Evolutionary conservation across 192 early-diverging fungal genomes (phyloP).

Genomic region (Obelidium mucronatum): DNA sequence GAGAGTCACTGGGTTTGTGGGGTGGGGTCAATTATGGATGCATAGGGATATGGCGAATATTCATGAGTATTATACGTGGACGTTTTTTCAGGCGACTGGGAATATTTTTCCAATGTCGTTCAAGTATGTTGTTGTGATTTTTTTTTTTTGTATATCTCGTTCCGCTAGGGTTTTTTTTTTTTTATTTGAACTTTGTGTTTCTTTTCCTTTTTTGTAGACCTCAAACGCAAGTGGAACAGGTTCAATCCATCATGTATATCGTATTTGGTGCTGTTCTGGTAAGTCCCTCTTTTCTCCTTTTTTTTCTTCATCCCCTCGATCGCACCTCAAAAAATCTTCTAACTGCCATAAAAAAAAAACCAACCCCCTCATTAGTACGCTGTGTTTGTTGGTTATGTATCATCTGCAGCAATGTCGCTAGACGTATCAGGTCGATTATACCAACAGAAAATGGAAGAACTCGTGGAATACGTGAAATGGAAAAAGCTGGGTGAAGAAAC

Average conservation of each 20-base stretch:
- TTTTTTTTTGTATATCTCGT: no score
- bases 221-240: slow-evolving; percentile 14
- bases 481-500: slow-evolving; percentile 32
- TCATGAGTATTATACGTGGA: slow-evolving; percentile 1
- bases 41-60: not conserved
- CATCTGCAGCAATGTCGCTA: slow-evolving; percentile 24
- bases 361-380: not conserved
- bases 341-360: not conserved
- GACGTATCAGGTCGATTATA: slow-evolving; percentile 39
- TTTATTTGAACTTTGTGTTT: no score
- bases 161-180: no score
- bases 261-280: slow-evolving; percentile 16
- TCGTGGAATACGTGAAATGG: slow-evolving; percentile 41
- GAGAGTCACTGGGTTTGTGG: not conserved
- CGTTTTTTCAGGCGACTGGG: slow-evolving; percentile 28
- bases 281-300: not conserved
- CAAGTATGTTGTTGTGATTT: no score
- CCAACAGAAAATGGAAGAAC: slow-evolving; percentile 46
- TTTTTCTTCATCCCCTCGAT: not conserved
- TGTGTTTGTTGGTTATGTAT: slow-evolving; percentile 15
- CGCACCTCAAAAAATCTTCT: no score
- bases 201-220: not conserved
- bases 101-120: slow-evolving; percentile 35
- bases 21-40: slow-evolving; percentile 15
- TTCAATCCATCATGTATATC: slow-evolving; percentile 4